A percentile compares a stretch with the other conserved stretches of the same genome.
phyloP scores from a whole-genome alignment of 306 rosid genomes.

The apple (Malus domestica) region DNA sequence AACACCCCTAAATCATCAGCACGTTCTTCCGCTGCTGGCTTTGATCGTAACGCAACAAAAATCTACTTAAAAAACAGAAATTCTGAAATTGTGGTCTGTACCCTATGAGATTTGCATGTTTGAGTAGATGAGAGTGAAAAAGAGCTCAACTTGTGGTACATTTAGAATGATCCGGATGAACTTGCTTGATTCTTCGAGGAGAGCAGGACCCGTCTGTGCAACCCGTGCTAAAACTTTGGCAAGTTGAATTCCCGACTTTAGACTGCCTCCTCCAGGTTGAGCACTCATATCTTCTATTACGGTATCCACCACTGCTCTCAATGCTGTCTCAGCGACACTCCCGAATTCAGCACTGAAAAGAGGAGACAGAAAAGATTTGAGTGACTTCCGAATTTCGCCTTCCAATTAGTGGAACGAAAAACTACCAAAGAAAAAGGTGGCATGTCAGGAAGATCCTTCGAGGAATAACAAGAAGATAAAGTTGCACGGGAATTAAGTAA shows the following conservation, averaged over 20 bases:
- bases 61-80: conserved; percentile 20
- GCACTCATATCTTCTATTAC: conserved; percentile 50
- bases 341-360: conserved; percentile 65
- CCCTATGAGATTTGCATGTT: conserved; percentile 45
- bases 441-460: background rate
- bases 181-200: conserved; percentile 66
- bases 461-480: background rate
- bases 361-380: background rate
- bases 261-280: conserved; percentile 49
- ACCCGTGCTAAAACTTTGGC: conserved; percentile 73
- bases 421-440: background rate
- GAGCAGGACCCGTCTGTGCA: conserved; percentile 60
- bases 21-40: conserved; percentile 27
- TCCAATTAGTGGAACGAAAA: background rate
- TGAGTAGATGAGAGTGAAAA: conserved; percentile 82
- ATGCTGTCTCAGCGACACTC: conserved; percentile 48
- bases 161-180: conserved; percentile 53
- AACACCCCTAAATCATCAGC: conserved; percentile 14
- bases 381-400: background rate
- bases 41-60: conserved; percentile 21
- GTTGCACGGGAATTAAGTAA: background rate
- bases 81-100: conserved; percentile 20
- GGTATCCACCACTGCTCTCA: conserved; percentile 49
- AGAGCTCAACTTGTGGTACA: conserved; percentile 68
- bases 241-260: conserved; percentile 47